A percentile compares a stretch with the other conserved stretches of the same genome.
These are phyloP conservation scores for Erythrobasidium hasegawianum DNA, from an alignment of 1,284 basidiomycete species.

Conservation along the genomic window DNA sequence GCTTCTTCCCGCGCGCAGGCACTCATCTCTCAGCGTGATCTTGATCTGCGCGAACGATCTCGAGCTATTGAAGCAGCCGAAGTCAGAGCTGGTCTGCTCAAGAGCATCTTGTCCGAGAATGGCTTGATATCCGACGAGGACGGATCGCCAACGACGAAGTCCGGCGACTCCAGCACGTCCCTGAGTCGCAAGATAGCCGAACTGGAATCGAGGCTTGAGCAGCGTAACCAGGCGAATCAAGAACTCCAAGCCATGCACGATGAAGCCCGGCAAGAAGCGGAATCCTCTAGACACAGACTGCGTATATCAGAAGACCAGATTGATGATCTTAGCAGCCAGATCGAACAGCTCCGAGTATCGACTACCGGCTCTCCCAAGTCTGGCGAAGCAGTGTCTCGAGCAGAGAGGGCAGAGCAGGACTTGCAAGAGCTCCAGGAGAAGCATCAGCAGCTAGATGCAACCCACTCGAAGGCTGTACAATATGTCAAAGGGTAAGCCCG, in stretches of 20 bases:
- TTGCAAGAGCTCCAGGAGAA: constrained; percentile 42
- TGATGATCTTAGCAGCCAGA: constrained; percentile 34
- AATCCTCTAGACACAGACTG: constrained; percentile 26
- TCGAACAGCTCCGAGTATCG: constrained; percentile 20
- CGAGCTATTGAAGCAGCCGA: constrained; percentile 69
- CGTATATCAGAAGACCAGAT: constrained; percentile 36
- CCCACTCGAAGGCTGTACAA: constrained; percentile 47
- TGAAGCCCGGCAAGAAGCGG: constrained; percentile 35
- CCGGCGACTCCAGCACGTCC: constrained; percentile 39
- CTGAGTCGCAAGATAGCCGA: constrained; percentile 67
- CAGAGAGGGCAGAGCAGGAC: constrained; percentile 39
- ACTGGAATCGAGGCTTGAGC: constrained; percentile 64
- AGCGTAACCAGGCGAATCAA: constrained; percentile 33
- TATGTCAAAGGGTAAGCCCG: constrained; percentile 43
- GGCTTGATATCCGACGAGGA: constrained; percentile 71
- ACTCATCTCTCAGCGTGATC: constrained; percentile 60
- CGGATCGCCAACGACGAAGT: constrained; percentile 52
- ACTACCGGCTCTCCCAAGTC: constrained; percentile 2
- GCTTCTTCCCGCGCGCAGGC: constrained; percentile 63
- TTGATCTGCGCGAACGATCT: constrained; percentile 62
- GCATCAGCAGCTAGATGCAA: constrained; percentile 44
- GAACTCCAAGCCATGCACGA: constrained; percentile 38
- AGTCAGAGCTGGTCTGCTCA: constrained; percentile 73
- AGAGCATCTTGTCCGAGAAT: constrained; percentile 82
- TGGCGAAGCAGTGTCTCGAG: constrained; percentile 37